phyloP scores from a whole-genome alignment of 2,329 filamentous ascomycete genomes.

The Botrytis cinerea region DNA sequence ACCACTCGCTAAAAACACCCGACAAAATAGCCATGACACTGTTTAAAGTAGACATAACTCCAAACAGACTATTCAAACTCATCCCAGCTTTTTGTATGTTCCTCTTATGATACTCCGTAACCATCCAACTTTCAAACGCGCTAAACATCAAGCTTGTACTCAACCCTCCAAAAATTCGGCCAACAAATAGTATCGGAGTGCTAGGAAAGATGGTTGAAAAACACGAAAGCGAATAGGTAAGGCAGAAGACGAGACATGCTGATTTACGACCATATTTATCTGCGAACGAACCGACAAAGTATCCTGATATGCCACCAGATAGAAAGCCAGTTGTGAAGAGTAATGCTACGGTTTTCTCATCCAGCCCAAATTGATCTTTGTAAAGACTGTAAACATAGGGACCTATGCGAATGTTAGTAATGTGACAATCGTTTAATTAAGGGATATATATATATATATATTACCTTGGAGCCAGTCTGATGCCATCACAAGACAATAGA shows the following conservation, averaged over 20 bases:
- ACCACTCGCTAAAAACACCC: slow-evolving; percentile 54
- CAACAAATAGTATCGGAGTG: slow-evolving; percentile 51
- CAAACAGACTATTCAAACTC: slow-evolving; percentile 54
- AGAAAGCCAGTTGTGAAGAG: slow-evolving; percentile 42
- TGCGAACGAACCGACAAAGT: slow-evolving; percentile 41
- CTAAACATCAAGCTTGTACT: slow-evolving; percentile 59
- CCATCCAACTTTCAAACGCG: slow-evolving; percentile 63
- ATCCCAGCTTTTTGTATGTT: slow-evolving; percentile 47
- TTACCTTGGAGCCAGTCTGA: slow-evolving; percentile 55
- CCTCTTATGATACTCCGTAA: slow-evolving; percentile 55
- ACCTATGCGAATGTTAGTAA: slow-evolving; percentile 41
- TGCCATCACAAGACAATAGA: slow-evolving; percentile 53
- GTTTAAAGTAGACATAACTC: slow-evolving; percentile 54
- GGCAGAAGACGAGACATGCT: slow-evolving; percentile 58
- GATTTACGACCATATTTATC: slow-evolving; percentile 46
- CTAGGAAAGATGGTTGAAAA: slow-evolving; percentile 51
- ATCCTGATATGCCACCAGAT: slow-evolving; percentile 40
- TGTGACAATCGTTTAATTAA: slow-evolving; percentile 27
- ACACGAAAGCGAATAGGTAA: slow-evolving; percentile 54
- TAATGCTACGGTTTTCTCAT: slow-evolving; percentile 38
- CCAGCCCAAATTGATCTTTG: slow-evolving; percentile 40
- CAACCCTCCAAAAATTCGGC: slow-evolving; percentile 56
- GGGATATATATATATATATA: neutral
- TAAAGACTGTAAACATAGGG: slow-evolving; percentile 42
- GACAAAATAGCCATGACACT: slow-evolving; percentile 56